Percentiles rank a stretch among this genome's conserved stretches.
phyloP scores from a whole-genome alignment of 2,329 filamentous ascomycete genomes.

The Scedosporium aurantiacum region DNA sequence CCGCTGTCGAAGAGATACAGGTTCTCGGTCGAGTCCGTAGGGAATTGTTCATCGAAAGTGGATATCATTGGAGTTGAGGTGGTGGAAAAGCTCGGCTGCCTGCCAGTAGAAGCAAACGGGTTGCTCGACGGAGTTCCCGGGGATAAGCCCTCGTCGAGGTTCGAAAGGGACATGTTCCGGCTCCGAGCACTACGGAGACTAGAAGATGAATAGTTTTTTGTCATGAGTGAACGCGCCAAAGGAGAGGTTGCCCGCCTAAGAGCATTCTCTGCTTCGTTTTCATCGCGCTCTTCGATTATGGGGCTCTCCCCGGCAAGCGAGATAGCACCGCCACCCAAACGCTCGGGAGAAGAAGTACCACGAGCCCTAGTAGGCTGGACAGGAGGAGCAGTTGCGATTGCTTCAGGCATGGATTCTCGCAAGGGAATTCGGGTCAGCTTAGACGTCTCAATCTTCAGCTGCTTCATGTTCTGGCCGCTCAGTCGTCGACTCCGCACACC shows the following conservation, averaged over 20 bases:
- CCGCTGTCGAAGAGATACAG: slow-evolving; percentile 76
- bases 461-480: slow-evolving; percentile 69
- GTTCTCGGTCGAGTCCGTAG: slow-evolving; percentile 51
- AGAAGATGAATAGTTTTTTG: slow-evolving; percentile 61
- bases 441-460: slow-evolving; percentile 77
- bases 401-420: neutral
- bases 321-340: neutral
- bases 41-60: slow-evolving; percentile 47
- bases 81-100: slow-evolving; percentile 46
- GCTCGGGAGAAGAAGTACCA: neutral
- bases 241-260: slow-evolving; percentile 42
- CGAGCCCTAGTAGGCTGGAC: neutral
- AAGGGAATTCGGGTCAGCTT: neutral
- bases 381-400: neutral
- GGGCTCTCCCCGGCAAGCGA: neutral
- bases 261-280: slow-evolving; percentile 17
- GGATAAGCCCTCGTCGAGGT: slow-evolving; percentile 55
- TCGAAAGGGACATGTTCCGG: slow-evolving; percentile 59
- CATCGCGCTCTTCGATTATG: neutral
- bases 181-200: slow-evolving; percentile 62
- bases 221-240: slow-evolving; percentile 36
- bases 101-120: slow-evolving; percentile 42
- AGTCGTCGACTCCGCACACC: slow-evolving; percentile 66
- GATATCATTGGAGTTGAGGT: slow-evolving; percentile 57
- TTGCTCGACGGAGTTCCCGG: slow-evolving; percentile 64